Conservation (phyloP, 176 grass and related monocot genomes). For the Raddia distichophylla region DNA sequence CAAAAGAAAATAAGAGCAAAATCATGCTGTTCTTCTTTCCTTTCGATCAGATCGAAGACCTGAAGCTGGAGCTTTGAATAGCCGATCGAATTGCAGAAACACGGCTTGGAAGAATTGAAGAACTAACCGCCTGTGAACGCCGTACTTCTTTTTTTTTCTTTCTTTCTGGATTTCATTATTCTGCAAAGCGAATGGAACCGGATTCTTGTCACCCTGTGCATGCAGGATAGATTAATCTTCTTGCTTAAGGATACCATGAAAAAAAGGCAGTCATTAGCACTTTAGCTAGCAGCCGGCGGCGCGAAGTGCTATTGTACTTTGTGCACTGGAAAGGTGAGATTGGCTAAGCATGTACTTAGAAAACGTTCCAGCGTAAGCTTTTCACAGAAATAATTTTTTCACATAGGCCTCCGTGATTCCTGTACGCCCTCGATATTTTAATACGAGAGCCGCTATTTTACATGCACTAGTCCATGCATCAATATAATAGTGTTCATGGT, state of each 20-base stretch:
- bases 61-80: not conserved
- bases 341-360: not conserved
- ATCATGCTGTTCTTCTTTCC: too few species aligned
- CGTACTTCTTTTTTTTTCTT: too few species aligned
- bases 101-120: not conserved
- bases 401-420: too few species aligned
- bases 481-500: too few species aligned
- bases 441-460: too few species aligned
- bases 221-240: slow-evolving; percentile 24
- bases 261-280: not conserved
- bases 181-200: slow-evolving; percentile 5
- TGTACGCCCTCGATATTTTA: too few species aligned
- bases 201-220: slow-evolving; percentile 5
- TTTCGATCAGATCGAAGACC: not conserved
- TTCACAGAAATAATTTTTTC: not conserved
- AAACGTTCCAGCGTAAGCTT: slow-evolving; percentile 10
- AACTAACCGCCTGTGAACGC: too few species aligned
- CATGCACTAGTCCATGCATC: too few species aligned
- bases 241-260: not conserved
- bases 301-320: too few species aligned
- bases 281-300: too few species aligned
- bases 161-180: too few species aligned
- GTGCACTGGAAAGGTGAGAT: not conserved
- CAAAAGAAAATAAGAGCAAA: too few species aligned
- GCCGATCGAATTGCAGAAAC: not conserved